Evolutionary conservation across 192 early-diverging fungal species (phyloP).

Genomic region (Coemansia sp.): DNA sequence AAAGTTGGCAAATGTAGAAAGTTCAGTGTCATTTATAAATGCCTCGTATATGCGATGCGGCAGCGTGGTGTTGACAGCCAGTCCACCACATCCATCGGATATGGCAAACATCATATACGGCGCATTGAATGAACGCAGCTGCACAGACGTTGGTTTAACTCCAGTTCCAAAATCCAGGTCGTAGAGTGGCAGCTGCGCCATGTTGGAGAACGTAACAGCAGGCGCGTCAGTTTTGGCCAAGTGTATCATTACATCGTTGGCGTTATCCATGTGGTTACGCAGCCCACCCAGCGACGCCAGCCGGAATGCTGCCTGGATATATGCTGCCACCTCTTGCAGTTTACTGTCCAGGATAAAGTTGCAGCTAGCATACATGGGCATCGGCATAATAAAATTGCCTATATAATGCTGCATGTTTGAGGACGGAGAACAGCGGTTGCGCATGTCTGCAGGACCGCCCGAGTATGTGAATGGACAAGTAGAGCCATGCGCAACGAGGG

Average conservation of each 20-base stretch:
- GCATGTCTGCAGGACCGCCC: constrained; percentile 31
- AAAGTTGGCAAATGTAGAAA: constrained; percentile 2
- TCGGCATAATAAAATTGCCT: constrained; percentile 25
- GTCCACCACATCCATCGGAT: constrained; percentile 13
- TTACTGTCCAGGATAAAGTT: constrained; percentile 1
- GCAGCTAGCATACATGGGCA: constrained; percentile 8
- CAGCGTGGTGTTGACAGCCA: constrained; percentile 21
- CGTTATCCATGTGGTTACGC: neutral
- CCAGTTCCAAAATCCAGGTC: constrained; percentile 10
- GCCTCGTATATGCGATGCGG: constrained; percentile 1
- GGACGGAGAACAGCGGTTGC: neutral
- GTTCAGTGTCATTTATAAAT: constrained; percentile 5
- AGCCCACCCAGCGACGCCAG: neutral
- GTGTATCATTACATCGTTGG: constrained; percentile 1
- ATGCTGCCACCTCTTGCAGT: constrained; percentile 7
- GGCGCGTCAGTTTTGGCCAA: constrained; percentile 23
- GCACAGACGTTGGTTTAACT: neutral
- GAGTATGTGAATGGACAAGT: constrained; percentile 5
- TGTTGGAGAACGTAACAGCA: constrained; percentile 27
- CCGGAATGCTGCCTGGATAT: neutral
- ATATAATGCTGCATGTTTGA: neutral
- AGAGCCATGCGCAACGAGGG: constrained; percentile 11
- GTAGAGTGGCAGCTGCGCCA: constrained; percentile 6
- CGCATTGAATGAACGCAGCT: constrained; percentile 24
- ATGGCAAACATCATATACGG: constrained; percentile 32